Base-by-base conservation (phyloP, 1,284 basidiomycete species). In the Calocybe gambosa region DNA sequence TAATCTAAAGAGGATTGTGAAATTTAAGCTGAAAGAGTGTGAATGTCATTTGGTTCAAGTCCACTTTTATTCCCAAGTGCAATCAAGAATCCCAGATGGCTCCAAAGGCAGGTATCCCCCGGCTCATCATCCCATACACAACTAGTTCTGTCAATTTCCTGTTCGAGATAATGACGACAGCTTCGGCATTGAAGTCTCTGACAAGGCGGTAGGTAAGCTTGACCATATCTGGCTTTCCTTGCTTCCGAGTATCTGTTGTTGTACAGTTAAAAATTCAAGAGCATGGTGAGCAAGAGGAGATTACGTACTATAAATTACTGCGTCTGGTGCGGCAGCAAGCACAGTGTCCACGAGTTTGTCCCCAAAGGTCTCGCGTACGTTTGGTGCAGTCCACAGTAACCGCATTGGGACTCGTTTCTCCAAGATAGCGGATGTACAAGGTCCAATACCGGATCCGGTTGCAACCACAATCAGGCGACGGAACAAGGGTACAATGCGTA, bases 91-190 rank as follows among this genome's bases (percentile, higher is more conserved):
- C 78, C 73, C 76, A 80, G 49, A 80, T 79, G 1, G 77, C 77
- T 33, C 77, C 77, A 51, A 78, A 80, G 2, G 77, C 77, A 13
- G 78, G 75, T 38, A 80, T 77, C 4, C 77, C 77, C 50, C 77
- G 62, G 54, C 74, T 77, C 63, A 71, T 71, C 74, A 77, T 75
- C 8, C 76, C 77, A 55, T 79, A 80, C 28, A 79, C 77, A n/a
- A 82, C 68, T 60, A 80, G 79, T 45, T 69, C 62, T 8, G 78
- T 82, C 33, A 82, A 58, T 50, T 71, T 77, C 55, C 77, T 75
- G 58, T 82, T 80, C 15, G 78, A 80, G 42, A 80, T 80, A 42
- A 81, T 68, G 49, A 71, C 74, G 20, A 82, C 78, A n/a, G 78
- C 78, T 56, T 80, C 78, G 2, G 79, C 78, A 23, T 80, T 62